Conservation (phyloP, 2,329 filamentous ascomycete species). For the Colletotrichum lindemuthianum region DNA sequence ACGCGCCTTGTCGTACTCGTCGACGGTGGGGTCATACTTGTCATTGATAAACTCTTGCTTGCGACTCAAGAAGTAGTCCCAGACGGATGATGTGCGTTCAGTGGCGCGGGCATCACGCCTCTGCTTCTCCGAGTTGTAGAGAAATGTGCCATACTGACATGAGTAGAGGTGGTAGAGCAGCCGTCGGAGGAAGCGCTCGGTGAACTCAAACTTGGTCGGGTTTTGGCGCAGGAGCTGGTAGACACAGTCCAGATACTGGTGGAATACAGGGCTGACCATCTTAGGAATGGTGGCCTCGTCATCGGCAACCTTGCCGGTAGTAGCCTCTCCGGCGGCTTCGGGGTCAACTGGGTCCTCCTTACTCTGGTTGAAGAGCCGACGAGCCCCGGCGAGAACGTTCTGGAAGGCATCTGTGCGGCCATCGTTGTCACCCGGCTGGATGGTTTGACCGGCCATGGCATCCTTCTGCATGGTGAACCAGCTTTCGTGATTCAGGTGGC, state of each 20-base stretch:
- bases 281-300: slow-evolving; percentile 81
- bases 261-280: slow-evolving; percentile 95
- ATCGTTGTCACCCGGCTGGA: slow-evolving; percentile 70
- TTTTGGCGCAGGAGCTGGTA: slow-evolving; percentile 90
- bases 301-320: slow-evolving; percentile 54
- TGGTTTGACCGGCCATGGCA: slow-evolving; percentile 70
- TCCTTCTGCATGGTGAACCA: slow-evolving; percentile 94
- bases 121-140: slow-evolving; percentile 95
- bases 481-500: slow-evolving; percentile 87
- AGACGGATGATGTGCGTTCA: slow-evolving; percentile 85
- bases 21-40: slow-evolving; percentile 77
- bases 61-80: slow-evolving; percentile 92
- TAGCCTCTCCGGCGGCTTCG: slow-evolving; percentile 57
- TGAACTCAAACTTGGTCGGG: slow-evolving; percentile 93
- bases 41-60: slow-evolving; percentile 84
- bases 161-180: slow-evolving; percentile 94
- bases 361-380: slow-evolving; percentile 87
- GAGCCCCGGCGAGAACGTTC: slow-evolving; percentile 84
- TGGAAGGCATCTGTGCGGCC: slow-evolving; percentile 80
- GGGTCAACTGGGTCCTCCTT: slow-evolving; percentile 71
- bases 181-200: slow-evolving; percentile 89
- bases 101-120: slow-evolving; percentile 75
- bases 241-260: slow-evolving; percentile 94
- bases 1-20: slow-evolving; percentile 81
- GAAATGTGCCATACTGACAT: slow-evolving; percentile 95